Base-by-base conservation (phyloP, 352 stramenopile species). In the Pythium plurisporium region DNA sequence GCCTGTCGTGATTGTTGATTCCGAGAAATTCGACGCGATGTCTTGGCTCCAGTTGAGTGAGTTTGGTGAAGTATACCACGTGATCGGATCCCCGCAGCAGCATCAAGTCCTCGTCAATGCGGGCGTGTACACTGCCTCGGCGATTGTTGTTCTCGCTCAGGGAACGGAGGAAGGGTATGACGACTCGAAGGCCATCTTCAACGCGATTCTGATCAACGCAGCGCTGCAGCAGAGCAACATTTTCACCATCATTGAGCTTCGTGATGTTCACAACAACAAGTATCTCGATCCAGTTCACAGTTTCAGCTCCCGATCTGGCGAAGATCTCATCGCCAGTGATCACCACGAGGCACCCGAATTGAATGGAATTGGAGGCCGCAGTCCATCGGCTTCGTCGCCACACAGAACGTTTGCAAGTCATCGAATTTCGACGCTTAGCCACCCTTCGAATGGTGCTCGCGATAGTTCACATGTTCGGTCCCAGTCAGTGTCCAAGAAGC, bases 181-280 rank as follows among this genome's bases (percentile, higher is more conserved):
- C 58, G 84, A 94, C 62, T 92, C 84, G 0, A 91, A 92, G 57
- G 79, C 82, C 6, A 91, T 94, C 23, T 92, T 94, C 51, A 94
- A 92, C 42, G 82, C 84, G 4, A 92, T 92, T 40, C 69, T 94
- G 15, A 67, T 94, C 20, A 89, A 89, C 63, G 75, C 75, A 7
- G 84, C 84, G 12, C 62, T 91, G 14, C 66, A 87, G 50, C 70
- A 68, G 27, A 86, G 72, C 57, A 42, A 72, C 27, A 87, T 88
- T 26, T 94, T 94, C 60, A 91, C 84, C 2, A 92, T 94, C 54
- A 87, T 94, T 25, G 84, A 94, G 59, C 72, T 94, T 10, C 79
- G 83, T 38, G 82, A 94, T 50, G 79, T 89, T 10, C 76, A 88
- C 55, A 92, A 91, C 65, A 91, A 91, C 64, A 81, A 79, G 19